phyloP scores from a whole-genome alignment of 2,329 filamentous ascomycete species.

The Trichoderma cornu-damae region DNA sequence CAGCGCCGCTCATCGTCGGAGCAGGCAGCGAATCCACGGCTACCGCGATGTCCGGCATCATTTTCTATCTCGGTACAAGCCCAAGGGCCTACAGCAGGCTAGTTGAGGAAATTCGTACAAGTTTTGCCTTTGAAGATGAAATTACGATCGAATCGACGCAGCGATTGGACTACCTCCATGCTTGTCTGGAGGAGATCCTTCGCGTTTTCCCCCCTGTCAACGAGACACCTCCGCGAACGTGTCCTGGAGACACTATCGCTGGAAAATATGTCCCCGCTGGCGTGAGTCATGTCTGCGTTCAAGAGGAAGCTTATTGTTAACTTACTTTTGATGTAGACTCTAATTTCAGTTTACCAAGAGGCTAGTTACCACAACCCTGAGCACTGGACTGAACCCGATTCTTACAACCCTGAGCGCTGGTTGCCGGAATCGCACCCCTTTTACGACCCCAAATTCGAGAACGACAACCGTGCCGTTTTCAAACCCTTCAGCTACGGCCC shows the following conservation, averaged over 20 bases:
- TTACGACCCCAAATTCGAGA: slow-evolving; percentile 34
- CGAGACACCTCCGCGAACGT: slow-evolving; percentile 29
- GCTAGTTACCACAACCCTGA: slow-evolving; percentile 40
- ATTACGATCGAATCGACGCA: slow-evolving; percentile 35
- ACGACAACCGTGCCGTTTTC: slow-evolving; percentile 36
- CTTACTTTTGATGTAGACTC: slow-evolving; percentile 31
- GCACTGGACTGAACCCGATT: slow-evolving; percentile 42
- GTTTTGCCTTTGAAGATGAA: slow-evolving; percentile 33
- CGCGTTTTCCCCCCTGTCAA: slow-evolving; percentile 36
- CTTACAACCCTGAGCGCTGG: slow-evolving; percentile 47
- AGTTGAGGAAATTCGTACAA: slow-evolving; percentile 32
- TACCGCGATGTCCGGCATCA: slow-evolving; percentile 28
- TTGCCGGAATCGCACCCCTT: slow-evolving; percentile 26
- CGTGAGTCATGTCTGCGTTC: slow-evolving; percentile 35
- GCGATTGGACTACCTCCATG: slow-evolving; percentile 35
- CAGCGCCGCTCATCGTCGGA: slow-evolving; percentile 25
- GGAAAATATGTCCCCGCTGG: slow-evolving; percentile 33
- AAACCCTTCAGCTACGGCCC: slow-evolving; percentile 39
- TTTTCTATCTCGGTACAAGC: slow-evolving; percentile 30
- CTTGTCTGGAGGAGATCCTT: slow-evolving; percentile 39
- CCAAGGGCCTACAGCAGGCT: slow-evolving; percentile 30
- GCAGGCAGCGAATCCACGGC: slow-evolving; percentile 35
- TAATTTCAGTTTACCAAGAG: slow-evolving; percentile 41
- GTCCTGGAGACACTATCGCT: slow-evolving; percentile 32
- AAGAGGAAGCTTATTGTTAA: not conserved